Conservation (phyloP, 2,329 filamentous ascomycete genomes). For the Scedosporium boydii region DNA sequence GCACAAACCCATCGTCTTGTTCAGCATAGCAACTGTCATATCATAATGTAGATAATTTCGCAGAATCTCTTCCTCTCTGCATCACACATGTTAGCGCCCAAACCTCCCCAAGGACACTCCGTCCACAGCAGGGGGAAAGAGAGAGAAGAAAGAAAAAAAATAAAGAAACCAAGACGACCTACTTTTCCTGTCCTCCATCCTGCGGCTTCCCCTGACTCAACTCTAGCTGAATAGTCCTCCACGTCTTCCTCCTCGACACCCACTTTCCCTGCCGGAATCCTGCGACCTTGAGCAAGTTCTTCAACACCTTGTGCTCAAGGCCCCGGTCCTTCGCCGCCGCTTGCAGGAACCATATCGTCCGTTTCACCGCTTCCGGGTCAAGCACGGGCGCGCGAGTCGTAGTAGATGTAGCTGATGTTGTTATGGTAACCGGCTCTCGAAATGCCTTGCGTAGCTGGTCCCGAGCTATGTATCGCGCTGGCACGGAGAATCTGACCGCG, state of each 20-base stretch:
- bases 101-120: background rate
- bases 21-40: slow-evolving; percentile 62
- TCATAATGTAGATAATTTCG: slow-evolving; percentile 52
- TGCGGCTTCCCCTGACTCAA: slow-evolving; percentile 13
- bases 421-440: slow-evolving; percentile 23
- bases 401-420: background rate
- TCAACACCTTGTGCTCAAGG: slow-evolving; percentile 63
- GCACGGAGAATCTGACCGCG: slow-evolving; percentile 63
- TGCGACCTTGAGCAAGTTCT: slow-evolving; percentile 51
- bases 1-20: slow-evolving; percentile 62
- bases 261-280: slow-evolving; percentile 24
- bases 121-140: background rate
- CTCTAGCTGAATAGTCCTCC: slow-evolving; percentile 8
- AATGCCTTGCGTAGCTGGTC: slow-evolving; percentile 53
- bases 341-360: slow-evolving; percentile 62
- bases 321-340: slow-evolving; percentile 54
- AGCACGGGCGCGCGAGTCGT: slow-evolving; percentile 18
- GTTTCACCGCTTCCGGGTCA: slow-evolving; percentile 43
- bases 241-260: slow-evolving; percentile 11
- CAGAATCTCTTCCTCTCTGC: slow-evolving; percentile 13
- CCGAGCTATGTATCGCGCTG: slow-evolving; percentile 53
- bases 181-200: background rate
- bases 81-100: background rate
- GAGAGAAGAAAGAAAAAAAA: background rate
- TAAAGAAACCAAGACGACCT: slow-evolving; percentile 10